Evolutionary conservation across 2,329 filamentous ascomycete genomes (phyloP).

Genomic region (Neurospora crassa): DNA sequence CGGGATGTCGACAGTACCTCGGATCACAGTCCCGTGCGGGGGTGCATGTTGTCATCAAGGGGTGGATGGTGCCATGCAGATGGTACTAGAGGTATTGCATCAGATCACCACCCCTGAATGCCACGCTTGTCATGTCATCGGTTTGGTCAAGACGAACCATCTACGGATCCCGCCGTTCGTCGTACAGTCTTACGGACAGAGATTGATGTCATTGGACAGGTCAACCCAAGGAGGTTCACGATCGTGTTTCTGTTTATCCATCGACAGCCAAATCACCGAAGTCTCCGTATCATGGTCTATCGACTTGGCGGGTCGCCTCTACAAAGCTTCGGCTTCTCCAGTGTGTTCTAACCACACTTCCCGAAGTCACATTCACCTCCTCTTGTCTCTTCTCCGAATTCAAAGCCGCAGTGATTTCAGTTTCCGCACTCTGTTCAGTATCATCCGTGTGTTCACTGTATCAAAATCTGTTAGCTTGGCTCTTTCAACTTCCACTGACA

Average conservation of each 20-base stretch:
- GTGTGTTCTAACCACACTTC: not conserved
- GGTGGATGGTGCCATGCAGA: not conserved
- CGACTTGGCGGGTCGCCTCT: not conserved
- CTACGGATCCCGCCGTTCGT: not conserved
- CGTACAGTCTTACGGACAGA: too few species aligned
- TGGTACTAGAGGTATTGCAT: not conserved
- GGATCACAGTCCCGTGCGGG: not conserved
- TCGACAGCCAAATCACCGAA: not conserved
- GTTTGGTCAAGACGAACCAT: not conserved
- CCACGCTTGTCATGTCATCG: not conserved
- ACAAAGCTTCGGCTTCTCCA: not conserved
- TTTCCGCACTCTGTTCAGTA: not conserved
- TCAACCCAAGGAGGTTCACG: not conserved
- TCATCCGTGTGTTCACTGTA: not conserved
- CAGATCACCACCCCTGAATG: not conserved
- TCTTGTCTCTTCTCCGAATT: not conserved
- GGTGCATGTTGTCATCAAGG: not conserved
- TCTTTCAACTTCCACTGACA: not conserved
- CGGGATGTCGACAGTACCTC: not conserved
- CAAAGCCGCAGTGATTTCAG: not conserved
- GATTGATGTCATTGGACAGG: too few species aligned
- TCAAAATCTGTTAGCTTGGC: not conserved
- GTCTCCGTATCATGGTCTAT: too few species aligned
- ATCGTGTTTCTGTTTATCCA: not conserved
- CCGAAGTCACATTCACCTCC: not conserved